Evolutionary conservation across 352 stramenopile species (phyloP).

Genomic region (Phytophthora quininea): DNA sequence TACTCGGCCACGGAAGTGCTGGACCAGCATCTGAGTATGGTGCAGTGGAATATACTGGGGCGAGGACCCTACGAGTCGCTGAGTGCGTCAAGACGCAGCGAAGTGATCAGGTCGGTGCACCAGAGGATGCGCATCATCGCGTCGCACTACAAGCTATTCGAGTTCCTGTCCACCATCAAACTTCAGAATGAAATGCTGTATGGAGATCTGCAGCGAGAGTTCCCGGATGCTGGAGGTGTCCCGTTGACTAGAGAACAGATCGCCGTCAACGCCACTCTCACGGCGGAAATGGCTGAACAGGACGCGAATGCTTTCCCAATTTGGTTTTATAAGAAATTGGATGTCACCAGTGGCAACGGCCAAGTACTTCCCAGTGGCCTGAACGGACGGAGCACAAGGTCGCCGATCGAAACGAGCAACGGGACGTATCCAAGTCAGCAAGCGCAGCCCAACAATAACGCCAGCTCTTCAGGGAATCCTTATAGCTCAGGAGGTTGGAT

Average conservation of each 20-base stretch:
- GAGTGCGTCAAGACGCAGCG: conserved; percentile 51
- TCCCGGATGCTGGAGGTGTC: conserved; percentile 52
- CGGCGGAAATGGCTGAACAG: conserved; percentile 51
- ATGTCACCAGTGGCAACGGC: conserved; percentile 41
- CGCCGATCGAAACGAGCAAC: conserved; percentile 10
- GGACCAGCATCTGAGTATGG: conserved; percentile 86
- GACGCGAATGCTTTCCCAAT: conserved; percentile 71
- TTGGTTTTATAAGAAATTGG: conserved; percentile 84
- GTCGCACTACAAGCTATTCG: conserved; percentile 80
- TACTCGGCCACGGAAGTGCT: conserved; percentile 86
- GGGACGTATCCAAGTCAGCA: conserved; percentile 6
- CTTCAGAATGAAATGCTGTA: conserved; percentile 89
- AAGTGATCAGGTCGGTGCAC: conserved; percentile 76
- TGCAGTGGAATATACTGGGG: conserved; percentile 88
- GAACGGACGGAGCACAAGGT: conserved; percentile 21
- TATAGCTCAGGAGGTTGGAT: conserved; percentile 53
- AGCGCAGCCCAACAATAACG: conserved; percentile 7
- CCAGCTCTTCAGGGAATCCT: conserved; percentile 31
- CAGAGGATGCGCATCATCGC: conserved; percentile 76
- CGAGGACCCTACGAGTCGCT: conserved; percentile 81
- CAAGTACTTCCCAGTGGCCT: conserved; percentile 41
- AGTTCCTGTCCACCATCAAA: conserved; percentile 86
- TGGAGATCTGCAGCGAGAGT: conserved; percentile 59
- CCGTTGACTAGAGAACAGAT: conserved; percentile 53
- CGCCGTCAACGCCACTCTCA: conserved; percentile 44